phyloP scores from a whole-genome alignment of 176 grass and related monocot species.

The Oryza rufipogon region DNA sequence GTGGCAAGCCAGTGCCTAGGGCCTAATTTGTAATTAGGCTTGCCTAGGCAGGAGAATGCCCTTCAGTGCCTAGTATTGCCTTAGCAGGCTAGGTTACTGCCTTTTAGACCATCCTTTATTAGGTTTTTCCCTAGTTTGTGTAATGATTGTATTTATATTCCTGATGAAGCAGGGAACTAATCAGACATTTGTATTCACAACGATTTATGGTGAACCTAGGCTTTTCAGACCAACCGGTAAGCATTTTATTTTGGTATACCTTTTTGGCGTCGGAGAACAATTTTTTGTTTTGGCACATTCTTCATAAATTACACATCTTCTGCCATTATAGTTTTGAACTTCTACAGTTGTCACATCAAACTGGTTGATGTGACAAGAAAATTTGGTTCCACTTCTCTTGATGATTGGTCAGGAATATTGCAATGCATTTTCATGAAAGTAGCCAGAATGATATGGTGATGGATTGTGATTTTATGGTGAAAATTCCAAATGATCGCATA shows the following conservation, averaged over 20 bases:
- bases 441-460: not conserved
- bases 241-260: not conserved
- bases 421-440: not conserved
- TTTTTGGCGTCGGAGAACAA: not conserved
- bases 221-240: conserved; percentile 86
- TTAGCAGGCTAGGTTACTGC: not conserved
- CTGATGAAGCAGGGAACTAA: conserved; percentile 65
- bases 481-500: not conserved
- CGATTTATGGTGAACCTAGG: conserved; percentile 69
- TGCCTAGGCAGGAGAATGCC: no score
- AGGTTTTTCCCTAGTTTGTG: not conserved
- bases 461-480: not conserved
- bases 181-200: conserved; percentile 91
- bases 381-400: not conserved
- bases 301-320: not conserved
- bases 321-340: not conserved
- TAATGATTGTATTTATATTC: conserved; percentile 15
- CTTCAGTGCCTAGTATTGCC: no score
- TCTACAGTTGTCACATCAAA: not conserved
- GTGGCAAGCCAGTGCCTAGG: not conserved
- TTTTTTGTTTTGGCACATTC: not conserved
- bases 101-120: not conserved
- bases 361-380: not conserved
- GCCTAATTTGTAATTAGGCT: not conserved
- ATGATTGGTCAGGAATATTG: not conserved